Evolutionary conservation across 768 basidiomycete genomes (phyloP), one percentile per base, ranked within the genome.

Genomic region (Candolleomyces aberdarensis): DNA sequence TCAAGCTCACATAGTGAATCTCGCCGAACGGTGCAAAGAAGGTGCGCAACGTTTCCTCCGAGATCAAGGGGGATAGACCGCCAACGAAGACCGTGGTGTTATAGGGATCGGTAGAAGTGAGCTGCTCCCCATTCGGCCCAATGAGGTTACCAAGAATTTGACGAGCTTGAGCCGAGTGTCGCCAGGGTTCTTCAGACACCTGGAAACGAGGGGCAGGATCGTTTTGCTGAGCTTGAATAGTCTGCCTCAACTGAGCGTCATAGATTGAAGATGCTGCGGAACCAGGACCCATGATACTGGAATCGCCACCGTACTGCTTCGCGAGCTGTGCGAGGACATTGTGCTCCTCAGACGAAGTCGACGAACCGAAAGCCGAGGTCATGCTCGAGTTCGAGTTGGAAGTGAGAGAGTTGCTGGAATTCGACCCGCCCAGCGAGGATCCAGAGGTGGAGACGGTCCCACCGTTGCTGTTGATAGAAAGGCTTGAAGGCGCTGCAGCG

Each of bases 21-120:
- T 92, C 92, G 50, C 93, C 94, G 68, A 94, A 96, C n/a, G 93
- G 92, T 11, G 85, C 83, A 73, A 96, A 96, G 74, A 94, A 94
- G 3, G 92, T 92, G 71, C 92, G 80, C 69, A 97, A 74, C 2
- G 93, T 96, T 51, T 96, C 95, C 75, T 96, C 95, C 29, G 89
- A 87, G 48, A 97, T 95, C 61, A 94, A 74, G 17, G 92, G 92
- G 10, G 91, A 92, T 56, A 96, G 70, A 0, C 94, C 95, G 26
- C 95, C 95, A 19, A 97, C 95, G 64, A 97, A 97, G 5, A 94
- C 94, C 1, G 95, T 97, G 14, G 94, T 96, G 68, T 96, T 97
- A 69, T 94, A 94, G n/a, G 94, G 94, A 68, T 96, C 94, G 20
- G 89, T 92, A 22, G 90, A 91, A 31, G 91, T 92, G 63, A 94